Evolutionary conservation across 768 basidiomycete species (phyloP).

Genomic region (Lactifluus volemus): DNA sequence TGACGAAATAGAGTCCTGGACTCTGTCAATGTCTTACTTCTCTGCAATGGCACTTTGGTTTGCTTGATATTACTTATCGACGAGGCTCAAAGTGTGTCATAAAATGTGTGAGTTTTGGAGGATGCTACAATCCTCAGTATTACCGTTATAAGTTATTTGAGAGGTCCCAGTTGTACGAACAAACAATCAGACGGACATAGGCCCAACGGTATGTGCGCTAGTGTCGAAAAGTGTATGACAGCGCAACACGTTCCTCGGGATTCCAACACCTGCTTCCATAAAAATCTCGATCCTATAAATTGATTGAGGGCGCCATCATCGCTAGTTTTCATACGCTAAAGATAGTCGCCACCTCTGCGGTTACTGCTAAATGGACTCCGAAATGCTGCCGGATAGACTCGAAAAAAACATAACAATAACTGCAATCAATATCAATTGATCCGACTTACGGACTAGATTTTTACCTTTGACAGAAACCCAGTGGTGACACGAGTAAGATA

Average conservation of each 20-base stretch:
- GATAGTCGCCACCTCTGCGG: too few relatives aligned
- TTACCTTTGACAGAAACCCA: too few relatives aligned
- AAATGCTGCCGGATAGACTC: not conserved
- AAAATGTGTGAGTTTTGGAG: not conserved
- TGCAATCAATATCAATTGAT: not conserved
- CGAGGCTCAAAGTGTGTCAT: not conserved
- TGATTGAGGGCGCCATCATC: too few relatives aligned
- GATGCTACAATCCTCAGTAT: not conserved
- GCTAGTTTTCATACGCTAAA: too few relatives aligned
- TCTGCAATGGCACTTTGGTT: not conserved
- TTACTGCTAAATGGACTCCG: not conserved
- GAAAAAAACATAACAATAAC: not conserved
- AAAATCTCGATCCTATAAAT: too few relatives aligned
- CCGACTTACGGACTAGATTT: not conserved
- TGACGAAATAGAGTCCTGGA: not conserved
- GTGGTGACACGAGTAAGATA: too few relatives aligned
- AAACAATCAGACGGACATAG: not conserved
- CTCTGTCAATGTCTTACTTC: not conserved
- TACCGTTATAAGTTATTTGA: not conserved
- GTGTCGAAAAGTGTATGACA: not conserved
- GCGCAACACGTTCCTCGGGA: not conserved
- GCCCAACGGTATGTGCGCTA: not conserved
- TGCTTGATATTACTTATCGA: not conserved
- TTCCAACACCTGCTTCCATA: not conserved
- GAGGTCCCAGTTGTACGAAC: not conserved